These are phyloP conservation scores for Chytriomyces sp. DNA, from an alignment of 192 early-diverging fungal species.

Conservation along the genomic window DNA sequence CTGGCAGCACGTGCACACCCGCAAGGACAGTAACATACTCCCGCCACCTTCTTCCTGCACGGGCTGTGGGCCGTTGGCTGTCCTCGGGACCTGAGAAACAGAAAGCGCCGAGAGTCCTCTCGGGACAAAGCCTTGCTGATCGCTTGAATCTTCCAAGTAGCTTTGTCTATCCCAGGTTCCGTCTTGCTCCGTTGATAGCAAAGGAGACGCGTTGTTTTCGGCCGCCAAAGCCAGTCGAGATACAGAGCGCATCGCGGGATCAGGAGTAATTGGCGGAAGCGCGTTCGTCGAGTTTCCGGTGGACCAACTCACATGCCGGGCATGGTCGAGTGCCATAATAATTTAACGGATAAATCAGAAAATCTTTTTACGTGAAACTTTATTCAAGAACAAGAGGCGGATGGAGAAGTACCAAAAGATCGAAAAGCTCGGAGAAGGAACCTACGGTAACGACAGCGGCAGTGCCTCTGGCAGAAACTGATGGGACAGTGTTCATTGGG, in stretches of 20 bases:
- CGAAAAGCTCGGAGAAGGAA: conserved; percentile 95
- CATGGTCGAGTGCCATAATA: background rate
- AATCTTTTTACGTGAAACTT: background rate
- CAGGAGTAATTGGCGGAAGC: conserved; percentile 12
- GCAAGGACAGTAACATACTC: conserved; percentile 43
- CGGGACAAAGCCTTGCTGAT: background rate
- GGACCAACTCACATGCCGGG: conserved; percentile 6
- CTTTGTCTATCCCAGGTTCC: background rate
- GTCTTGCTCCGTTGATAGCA: background rate
- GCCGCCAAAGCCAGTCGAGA: no score
- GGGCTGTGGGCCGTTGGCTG: background rate
- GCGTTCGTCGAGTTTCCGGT: background rate
- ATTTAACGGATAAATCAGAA: background rate
- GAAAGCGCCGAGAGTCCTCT: background rate
- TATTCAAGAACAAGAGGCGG: conserved; percentile 40
- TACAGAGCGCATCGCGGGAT: no score
- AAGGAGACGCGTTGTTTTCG: background rate
- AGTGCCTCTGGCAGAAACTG: no score
- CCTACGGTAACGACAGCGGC: conserved; percentile 12
- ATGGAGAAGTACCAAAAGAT: conserved; percentile 84
- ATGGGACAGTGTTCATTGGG: no score
- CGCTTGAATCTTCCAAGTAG: background rate
- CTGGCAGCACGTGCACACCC: conserved; percentile 56
- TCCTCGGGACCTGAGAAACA: background rate
- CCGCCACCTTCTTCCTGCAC: background rate